phyloP scores from a whole-genome alignment of 257 asterid species.

The Solanum tarapatanum region DNA sequence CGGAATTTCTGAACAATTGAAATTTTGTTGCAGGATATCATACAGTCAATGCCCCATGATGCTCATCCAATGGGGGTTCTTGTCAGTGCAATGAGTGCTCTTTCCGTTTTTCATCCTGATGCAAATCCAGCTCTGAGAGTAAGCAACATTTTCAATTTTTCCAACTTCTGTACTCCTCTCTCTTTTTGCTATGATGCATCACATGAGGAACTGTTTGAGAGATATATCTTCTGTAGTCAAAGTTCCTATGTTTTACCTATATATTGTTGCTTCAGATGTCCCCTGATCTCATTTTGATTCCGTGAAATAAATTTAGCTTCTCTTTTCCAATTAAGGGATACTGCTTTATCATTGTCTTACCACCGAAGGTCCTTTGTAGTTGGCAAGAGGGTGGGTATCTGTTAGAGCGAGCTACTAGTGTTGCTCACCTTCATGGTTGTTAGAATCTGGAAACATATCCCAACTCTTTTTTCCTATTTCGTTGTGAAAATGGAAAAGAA shows the following conservation, averaged over 20 bases:
- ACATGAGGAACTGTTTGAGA: neutral
- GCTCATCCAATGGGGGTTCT: constrained; percentile 99
- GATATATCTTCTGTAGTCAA: neutral
- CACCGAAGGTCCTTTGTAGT: neutral
- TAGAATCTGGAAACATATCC: neutral
- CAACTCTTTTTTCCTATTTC: neutral
- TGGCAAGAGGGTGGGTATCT: neutral
- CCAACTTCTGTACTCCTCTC: neutral
- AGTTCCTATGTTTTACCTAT: neutral
- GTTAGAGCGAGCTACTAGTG: neutral
- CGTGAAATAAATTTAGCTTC: neutral
- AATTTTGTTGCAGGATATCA: constrained; percentile 71
- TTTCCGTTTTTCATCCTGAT: constrained; percentile 96
- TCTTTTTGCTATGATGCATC: neutral
- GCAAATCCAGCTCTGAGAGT: constrained; percentile 99
- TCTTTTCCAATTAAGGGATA: neutral
- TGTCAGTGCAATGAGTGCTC: constrained; percentile 94
- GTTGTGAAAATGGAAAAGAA: neutral
- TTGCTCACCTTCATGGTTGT: neutral
- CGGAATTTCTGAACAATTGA: constrained; percentile 15
- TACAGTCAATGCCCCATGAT: constrained; percentile 98
- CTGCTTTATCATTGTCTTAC: neutral
- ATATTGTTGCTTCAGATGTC: neutral
- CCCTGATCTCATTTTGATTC: neutral
- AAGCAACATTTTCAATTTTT: constrained; percentile 9